Base-by-base conservation (phyloP, 495 filamentous ascomycete species). In the Penicillium coffeae region DNA sequence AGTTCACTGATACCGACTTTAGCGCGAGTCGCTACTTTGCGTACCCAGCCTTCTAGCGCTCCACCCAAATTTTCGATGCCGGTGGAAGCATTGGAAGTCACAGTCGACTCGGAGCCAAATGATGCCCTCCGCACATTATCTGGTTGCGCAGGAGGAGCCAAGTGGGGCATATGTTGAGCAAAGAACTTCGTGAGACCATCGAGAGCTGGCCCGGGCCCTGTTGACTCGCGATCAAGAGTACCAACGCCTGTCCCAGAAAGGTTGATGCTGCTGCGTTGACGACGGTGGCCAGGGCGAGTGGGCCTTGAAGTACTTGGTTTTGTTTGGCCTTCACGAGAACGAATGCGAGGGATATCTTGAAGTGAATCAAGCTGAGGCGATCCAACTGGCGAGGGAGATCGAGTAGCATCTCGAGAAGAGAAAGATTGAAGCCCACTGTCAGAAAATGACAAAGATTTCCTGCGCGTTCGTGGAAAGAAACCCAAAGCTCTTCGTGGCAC, bases 381-480 rank as follows among this genome's bases (percentile, higher is more conserved):
- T 58, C 35, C 71, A 64, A 35, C 51, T 9, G 59, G 61, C 9
- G 66, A 57, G 35, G 75, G 27, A 32, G 69, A 47, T 65, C 72
- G 45, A 54, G 71, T 49, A 45, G 47, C 48, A 48, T 71, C 42
- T 55, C 63, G 30, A 59, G 71, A 64, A 51, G 59, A 71, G 64
- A n/a, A 54, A 58, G 52, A 55, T 21, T 42, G 42, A 50, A 40
- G 60, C 54, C 55, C 73, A 61, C 54, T 62, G 60, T 67, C 76
- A 4, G 78, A 79, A 42, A 71, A 73, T 15, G 69, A 70, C 8
- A 79, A 68, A 7, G 77, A 83, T 78, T 95, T 96, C 75, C 90
- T 88, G 57, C 93, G 79, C 1, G 89, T 81, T 12, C 89, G 89
- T 1, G 93, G 92, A 59, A 96, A 97, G 67, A 90, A 96, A 21